Percentiles rank a stretch among this genome's conserved stretches.
phyloP scores from a whole-genome alignment of 441 rosid species.

The Dalechampia spathulata region DNA sequence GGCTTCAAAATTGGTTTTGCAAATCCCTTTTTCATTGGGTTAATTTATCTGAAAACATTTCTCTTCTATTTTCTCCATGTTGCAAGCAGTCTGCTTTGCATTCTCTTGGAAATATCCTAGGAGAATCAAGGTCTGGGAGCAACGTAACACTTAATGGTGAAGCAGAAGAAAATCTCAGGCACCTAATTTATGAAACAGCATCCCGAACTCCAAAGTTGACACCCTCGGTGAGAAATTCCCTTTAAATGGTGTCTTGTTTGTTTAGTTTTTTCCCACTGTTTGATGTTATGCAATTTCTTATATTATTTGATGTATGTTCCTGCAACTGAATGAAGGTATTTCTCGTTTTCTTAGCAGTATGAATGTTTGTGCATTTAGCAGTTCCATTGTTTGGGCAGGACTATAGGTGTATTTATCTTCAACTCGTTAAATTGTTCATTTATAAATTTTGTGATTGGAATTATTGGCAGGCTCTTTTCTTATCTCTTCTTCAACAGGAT shows the following conservation, averaged over 20 bases:
- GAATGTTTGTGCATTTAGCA: not conserved
- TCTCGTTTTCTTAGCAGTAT: not conserved
- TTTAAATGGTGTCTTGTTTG: slow-evolving; percentile 3
- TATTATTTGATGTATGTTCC: not conserved
- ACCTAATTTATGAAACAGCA: slow-evolving; percentile 63
- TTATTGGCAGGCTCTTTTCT: slow-evolving; percentile 60
- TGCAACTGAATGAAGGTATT: not conserved
- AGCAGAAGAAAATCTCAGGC: slow-evolving; percentile 72
- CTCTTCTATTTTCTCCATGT: not conserved
- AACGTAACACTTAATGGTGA: slow-evolving; percentile 35
- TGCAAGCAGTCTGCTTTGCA: slow-evolving; percentile 66
- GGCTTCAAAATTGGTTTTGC: too few relatives aligned
- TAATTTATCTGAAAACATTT: not conserved
- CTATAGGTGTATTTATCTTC: not conserved
- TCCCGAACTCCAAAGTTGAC: slow-evolving; percentile 68
- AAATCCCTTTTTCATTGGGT: too few relatives aligned
- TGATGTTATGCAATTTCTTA: not conserved
- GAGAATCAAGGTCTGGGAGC: slow-evolving; percentile 52
- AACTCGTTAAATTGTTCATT: not conserved
- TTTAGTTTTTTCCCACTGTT: not conserved
- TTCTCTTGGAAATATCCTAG: slow-evolving; percentile 69
- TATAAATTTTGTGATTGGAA: slow-evolving; percentile 11
- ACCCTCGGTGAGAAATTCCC: slow-evolving; percentile 51
- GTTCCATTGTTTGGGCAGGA: not conserved
- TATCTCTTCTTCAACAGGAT: slow-evolving; percentile 71